Base-by-base conservation (phyloP, 495 filamentous ascomycete species). In the Neurospora sublineolata region DNA sequence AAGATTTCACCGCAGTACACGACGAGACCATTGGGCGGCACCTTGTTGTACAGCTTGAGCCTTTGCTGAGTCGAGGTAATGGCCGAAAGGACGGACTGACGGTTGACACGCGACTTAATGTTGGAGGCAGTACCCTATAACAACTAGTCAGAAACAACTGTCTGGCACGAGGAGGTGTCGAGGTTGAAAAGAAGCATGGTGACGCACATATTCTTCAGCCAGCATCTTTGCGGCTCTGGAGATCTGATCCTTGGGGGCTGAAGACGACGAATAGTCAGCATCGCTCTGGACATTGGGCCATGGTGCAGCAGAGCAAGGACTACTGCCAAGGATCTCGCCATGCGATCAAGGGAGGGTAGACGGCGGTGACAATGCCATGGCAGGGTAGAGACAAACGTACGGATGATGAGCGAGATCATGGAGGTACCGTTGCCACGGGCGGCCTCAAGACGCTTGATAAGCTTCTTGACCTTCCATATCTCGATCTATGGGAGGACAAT, bases 1-100 rank as follows among this genome's bases (percentile, higher is more conserved):
- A 99, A 93, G 80, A 99, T 97, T 97, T 99, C 95, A 89, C 95
- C 95, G 83, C 95, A 99, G 86, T 99, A 99, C 72, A 99, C 91
- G 69, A 99, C 95, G 68, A 99, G 84, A 70, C 95, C 95, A 84
- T 99, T 99, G 8, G 96, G 92, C 58, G 95, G 95, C 64, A 98
- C 95, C 83, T 97, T 97, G 83, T 92, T 96, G 86, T 99, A 99
- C 30, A 99, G 87, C 86, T 99, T 99, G 70, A 99, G 90, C 80
- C 94, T 90, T 86, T 99, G 95, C 84, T 99, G 95, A 73, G 95
- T 99, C 52, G 96, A 98, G 14, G 95, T 99, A 81, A 99, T 99
- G 78, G 95, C 95, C 10, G 94, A 97, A 52, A 99, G 86, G 44
- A 99, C 95, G 30, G 95, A 99, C 74, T 97, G 92, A 78, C 95